Conservation (phyloP, 495 filamentous ascomycete genomes). For the Symbiotaphrina buchneri region DNA sequence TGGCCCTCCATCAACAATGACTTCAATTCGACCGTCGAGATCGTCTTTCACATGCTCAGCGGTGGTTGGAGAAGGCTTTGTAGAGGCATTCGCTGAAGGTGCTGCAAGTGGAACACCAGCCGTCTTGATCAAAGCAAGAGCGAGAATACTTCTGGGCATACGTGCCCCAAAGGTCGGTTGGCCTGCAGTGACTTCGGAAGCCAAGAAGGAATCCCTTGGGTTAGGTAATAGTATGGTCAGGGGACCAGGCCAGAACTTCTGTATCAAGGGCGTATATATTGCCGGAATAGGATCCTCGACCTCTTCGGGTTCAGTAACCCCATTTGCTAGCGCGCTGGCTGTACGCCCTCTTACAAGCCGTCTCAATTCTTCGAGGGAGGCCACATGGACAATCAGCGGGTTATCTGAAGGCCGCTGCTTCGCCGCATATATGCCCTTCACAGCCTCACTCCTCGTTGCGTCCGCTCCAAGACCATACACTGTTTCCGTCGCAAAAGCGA, state of each 20-base stretch:
- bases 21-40: conserved; percentile 57
- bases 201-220: conserved; percentile 41
- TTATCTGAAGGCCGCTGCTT: conserved; percentile 88
- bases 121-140: conserved; percentile 60
- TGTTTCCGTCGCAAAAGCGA: conserved; percentile 95
- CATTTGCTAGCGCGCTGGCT: conserved; percentile 8
- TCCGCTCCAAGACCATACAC: conserved; percentile 94
- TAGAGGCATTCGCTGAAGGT: conserved; percentile 84
- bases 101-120: conserved; percentile 68
- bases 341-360: too few relatives aligned
- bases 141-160: conserved; percentile 70
- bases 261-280: conserved; percentile 65
- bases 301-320: neutral
- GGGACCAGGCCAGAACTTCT: conserved; percentile 82
- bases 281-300: conserved; percentile 34
- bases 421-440: conserved; percentile 74
- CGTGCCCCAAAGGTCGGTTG: conserved; percentile 71
- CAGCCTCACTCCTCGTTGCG: conserved; percentile 64
- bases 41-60: conserved; percentile 79
- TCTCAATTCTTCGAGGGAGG: conserved; percentile 58
- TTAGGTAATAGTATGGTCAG: conserved; percentile 80
- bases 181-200: conserved; percentile 70
- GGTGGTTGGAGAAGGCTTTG: conserved; percentile 72
- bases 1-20: conserved; percentile 75
- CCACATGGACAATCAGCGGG: conserved; percentile 81